These are phyloP conservation scores for Viola pubescens DNA, from an alignment of 441 rosid genomes.

Conservation along the genomic window DNA sequence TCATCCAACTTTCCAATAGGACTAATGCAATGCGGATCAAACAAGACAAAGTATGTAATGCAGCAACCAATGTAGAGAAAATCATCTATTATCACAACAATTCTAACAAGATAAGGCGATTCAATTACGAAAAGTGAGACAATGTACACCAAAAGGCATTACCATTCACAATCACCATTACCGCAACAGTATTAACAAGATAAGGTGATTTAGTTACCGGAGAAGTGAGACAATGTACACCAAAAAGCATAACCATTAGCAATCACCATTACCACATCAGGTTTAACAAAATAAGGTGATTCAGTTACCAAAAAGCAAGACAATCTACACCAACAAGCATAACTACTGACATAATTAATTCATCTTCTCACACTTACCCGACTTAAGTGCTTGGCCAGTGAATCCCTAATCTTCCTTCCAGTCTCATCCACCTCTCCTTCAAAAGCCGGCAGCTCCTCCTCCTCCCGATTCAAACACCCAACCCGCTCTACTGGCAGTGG, in stretches of 20 bases:
- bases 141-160: too few species aligned
- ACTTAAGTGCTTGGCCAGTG: constrained; percentile 50
- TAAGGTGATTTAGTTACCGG: too few species aligned
- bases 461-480: constrained; percentile 20
- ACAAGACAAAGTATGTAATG: too few species aligned
- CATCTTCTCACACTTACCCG: constrained; percentile 34
- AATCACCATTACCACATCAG: background rate
- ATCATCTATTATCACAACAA: too few species aligned
- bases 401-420: constrained; percentile 44
- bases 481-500: constrained; percentile 24
- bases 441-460: constrained; percentile 25
- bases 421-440: constrained; percentile 37
- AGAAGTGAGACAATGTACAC: background rate
- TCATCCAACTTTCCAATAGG: too few species aligned
- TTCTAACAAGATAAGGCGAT: too few species aligned
- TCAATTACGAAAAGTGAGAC: too few species aligned
- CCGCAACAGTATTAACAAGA: too few species aligned
- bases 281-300: background rate
- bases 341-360: background rate
- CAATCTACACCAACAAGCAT: background rate
- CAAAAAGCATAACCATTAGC: background rate
- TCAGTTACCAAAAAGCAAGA: background rate
- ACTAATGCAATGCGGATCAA: too few species aligned
- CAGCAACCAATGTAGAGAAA: too few species aligned
- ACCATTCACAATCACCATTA: too few species aligned